Evolutionary conservation across 1,139 yeast genomes (phyloP).

Genomic region (Hanseniaspora uvarum): DNA sequence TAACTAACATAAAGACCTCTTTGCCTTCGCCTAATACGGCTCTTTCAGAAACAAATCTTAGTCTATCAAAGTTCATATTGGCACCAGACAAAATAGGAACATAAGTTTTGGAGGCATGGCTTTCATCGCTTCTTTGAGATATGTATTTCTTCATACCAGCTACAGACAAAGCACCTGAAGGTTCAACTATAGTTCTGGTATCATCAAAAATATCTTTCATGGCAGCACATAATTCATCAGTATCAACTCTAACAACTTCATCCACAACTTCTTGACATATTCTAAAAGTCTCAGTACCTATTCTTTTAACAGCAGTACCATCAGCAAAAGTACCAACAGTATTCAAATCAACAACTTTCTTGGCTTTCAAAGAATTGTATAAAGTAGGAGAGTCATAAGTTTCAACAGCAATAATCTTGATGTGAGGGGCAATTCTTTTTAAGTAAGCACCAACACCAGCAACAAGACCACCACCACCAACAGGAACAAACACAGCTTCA

Average conservation of each 20-base stretch:
- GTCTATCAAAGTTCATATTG: conserved; percentile 92
- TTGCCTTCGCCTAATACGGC: conserved; percentile 96
- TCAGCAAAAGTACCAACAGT: conserved; percentile 98
- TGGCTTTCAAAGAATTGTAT: conserved; percentile 54
- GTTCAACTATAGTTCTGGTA: conserved; percentile 87
- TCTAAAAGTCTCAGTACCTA: conserved; percentile 88
- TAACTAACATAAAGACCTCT: conserved; percentile 81
- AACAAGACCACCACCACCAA: conserved; percentile 95
- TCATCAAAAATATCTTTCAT: conserved; percentile 94
- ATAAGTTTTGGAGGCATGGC: conserved; percentile 63
- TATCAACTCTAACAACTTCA: conserved; percentile 74
- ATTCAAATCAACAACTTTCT: conserved; percentile 46
- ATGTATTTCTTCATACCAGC: conserved; percentile 88
- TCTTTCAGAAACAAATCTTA: conserved; percentile 94
- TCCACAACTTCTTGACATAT: conserved; percentile 70
- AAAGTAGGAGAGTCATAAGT: conserved; percentile 91
- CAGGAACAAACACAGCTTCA: conserved; percentile 80
- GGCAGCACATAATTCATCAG: conserved; percentile 97
- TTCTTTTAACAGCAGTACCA: conserved; percentile 90
- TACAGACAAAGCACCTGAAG: conserved; percentile 91
- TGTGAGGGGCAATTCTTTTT: conserved; percentile 95
- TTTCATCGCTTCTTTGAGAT: conserved; percentile 51
- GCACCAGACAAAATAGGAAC: conserved; percentile 91
- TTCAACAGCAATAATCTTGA: conserved; percentile 90
- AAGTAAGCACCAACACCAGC: conserved; percentile 85